Percentiles rank a stretch among this genome's conserved stretches.
phyloP scores from a whole-genome alignment of 768 basidiomycete genomes.

The Lepiota brunneoincarnata region DNA sequence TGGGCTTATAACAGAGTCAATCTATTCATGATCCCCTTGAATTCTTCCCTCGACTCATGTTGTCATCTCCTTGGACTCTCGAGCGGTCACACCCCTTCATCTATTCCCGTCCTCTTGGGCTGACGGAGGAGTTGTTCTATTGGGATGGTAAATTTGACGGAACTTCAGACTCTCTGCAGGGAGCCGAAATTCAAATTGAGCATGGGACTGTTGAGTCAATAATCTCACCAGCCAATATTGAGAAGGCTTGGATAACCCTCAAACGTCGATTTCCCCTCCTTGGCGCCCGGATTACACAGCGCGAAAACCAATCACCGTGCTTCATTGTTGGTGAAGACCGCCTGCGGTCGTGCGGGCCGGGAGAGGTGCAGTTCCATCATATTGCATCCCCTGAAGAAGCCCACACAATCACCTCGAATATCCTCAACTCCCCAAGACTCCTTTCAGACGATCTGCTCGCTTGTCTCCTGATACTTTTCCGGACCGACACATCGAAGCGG shows the following conservation, averaged over 20 bases:
- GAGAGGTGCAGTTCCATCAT: slow-evolving; percentile 36
- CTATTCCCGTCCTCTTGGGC: slow-evolving; percentile 28
- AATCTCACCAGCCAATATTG: slow-evolving; percentile 30
- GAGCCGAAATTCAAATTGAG: slow-evolving; percentile 26
- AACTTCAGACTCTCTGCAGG: slow-evolving; percentile 41
- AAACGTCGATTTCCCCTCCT: slow-evolving; percentile 52
- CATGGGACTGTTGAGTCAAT: slow-evolving; percentile 12
- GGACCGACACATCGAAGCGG: slow-evolving; percentile 30
- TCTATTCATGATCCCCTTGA: too few relatives aligned
- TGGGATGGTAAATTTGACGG: slow-evolving; percentile 40
- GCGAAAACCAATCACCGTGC: slow-evolving; percentile 24
- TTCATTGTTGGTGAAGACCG: slow-evolving; percentile 42
- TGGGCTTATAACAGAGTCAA: too few relatives aligned
- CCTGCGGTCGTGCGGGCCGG: slow-evolving; percentile 26
- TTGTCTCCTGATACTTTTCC: slow-evolving; percentile 38
- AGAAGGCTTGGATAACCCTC: slow-evolving; percentile 40
- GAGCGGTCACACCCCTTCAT: background rate
- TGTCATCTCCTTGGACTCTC: slow-evolving; percentile 10
- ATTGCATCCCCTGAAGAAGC: slow-evolving; percentile 35
- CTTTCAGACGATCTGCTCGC: slow-evolving; percentile 43
- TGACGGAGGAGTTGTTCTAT: slow-evolving; percentile 38
- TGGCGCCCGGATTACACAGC: slow-evolving; percentile 36
- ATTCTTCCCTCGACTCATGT: background rate
- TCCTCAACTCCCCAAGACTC: slow-evolving; percentile 30
- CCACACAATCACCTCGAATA: slow-evolving; percentile 19